phyloP scores from a whole-genome alignment of 2,329 filamentous ascomycete species.

The Cladobotryum protrusum region DNA sequence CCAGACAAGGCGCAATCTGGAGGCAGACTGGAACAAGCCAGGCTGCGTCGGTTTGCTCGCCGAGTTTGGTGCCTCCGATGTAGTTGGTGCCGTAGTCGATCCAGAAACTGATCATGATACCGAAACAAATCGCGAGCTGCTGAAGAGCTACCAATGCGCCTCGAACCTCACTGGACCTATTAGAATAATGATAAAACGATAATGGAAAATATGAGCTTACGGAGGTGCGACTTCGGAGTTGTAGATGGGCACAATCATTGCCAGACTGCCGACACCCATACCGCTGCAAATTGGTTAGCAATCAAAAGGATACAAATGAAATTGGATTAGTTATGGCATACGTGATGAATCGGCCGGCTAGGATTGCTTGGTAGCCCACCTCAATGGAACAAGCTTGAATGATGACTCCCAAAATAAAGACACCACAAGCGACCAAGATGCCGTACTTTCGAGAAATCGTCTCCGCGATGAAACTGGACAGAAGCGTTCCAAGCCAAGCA shows the following conservation, averaged over 20 bases:
- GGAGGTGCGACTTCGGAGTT: constrained; percentile 42
- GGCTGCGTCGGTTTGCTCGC: constrained; percentile 56
- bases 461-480: constrained; percentile 68
- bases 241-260: constrained; percentile 58
- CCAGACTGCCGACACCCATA: constrained; percentile 63
- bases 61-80: constrained; percentile 49
- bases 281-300: constrained; percentile 32
- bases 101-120: constrained; percentile 61
- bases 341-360: constrained; percentile 68
- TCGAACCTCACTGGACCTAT: constrained; percentile 25
- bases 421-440: constrained; percentile 56
- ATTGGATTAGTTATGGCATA: constrained; percentile 18
- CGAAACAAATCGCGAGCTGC: constrained; percentile 52
- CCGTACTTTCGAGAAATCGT: constrained; percentile 61
- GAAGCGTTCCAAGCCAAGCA: constrained; percentile 67
- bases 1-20: constrained; percentile 59
- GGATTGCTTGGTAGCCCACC: constrained; percentile 52
- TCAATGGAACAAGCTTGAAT: constrained; percentile 58
- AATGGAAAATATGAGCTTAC: constrained; percentile 14
- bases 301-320: neutral
- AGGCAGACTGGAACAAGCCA: constrained; percentile 70
- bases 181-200: neutral
- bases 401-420: constrained; percentile 66
- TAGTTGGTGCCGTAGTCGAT: constrained; percentile 60
- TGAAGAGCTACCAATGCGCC: constrained; percentile 41